Conservation (phyloP, 163 green algal genomes). For the Smithsoniella earleae region DNA sequence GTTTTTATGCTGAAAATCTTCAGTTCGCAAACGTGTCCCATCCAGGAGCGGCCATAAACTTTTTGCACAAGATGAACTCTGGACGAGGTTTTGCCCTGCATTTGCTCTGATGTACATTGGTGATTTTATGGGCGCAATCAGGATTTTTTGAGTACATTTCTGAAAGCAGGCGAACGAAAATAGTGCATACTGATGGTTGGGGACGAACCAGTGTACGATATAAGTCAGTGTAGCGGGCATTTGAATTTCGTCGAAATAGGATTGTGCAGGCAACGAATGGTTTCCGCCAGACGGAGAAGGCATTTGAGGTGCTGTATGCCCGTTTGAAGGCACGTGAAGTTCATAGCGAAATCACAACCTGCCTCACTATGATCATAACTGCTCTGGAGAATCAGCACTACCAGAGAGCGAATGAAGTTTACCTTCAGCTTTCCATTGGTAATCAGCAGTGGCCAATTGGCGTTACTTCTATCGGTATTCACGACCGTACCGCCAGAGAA, state of each 20-base stretch:
- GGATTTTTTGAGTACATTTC: not conserved
- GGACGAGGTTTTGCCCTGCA: too few relatives aligned
- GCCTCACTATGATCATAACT: slow-evolving; percentile 52
- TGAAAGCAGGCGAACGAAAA: not conserved
- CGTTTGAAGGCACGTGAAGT: slow-evolving; percentile 58
- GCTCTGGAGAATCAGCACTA: slow-evolving; percentile 72
- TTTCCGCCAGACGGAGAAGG: slow-evolving; percentile 74
- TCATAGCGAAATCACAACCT: slow-evolving; percentile 55
- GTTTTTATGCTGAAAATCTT: too few relatives aligned
- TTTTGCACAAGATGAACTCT: too few relatives aligned
- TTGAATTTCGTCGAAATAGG: slow-evolving; percentile 2
- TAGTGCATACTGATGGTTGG: not conserved
- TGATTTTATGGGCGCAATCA: too few relatives aligned
- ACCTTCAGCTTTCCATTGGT: slow-evolving; percentile 88
- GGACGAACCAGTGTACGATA: not conserved
- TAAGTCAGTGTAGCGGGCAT: not conserved
- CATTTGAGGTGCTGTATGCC: slow-evolving; percentile 79
- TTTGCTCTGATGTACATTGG: too few relatives aligned
- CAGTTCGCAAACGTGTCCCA: too few relatives aligned
- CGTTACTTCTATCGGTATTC: slow-evolving; percentile 93
- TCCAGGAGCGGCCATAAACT: too few relatives aligned
- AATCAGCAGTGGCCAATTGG: slow-evolving; percentile 97
- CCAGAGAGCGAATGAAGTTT: slow-evolving; percentile 68
- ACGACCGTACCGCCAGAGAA: slow-evolving; percentile 90
- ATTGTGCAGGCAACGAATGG: slow-evolving; percentile 58